Base-by-base conservation (phyloP, 148 eudicot species). In the Persicaria maculosa region DNA sequence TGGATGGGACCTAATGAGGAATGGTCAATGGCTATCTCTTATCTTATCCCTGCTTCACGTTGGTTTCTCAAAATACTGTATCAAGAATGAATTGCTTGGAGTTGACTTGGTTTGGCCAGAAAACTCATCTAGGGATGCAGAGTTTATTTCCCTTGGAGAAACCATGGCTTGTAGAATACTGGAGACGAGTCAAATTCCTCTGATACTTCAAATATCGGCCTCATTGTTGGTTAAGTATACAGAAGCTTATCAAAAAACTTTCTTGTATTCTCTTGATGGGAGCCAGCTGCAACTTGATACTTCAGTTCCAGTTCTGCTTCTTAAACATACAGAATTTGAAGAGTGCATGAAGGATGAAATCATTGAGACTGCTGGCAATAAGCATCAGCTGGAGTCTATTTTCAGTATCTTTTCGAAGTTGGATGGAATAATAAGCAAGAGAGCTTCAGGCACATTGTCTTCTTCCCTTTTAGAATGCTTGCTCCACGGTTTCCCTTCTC, bases 401-500 rank as follows among this genome's bases (percentile, higher is more conserved):
- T 85, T 75, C 78, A 86, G 80, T 55, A 85, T 93, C 78, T 78
- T 86, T 59, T 72, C 77, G 8, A 88, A 86, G 82, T 72, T 88
- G 68, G 88, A 84, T 72, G 78, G 58, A 75, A 83, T 79, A 57
- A 67, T 86, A 54, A 81, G 80, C 75, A 89, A 84, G 77, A 82
- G 83, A 75, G 85, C 91, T 80, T 80, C 90, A 15, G 93, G 90
- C 58, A 59, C 81, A 45, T 77, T 80, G 59, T 82, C 87, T 58
- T 82, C 81, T 73, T 76, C 81, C 48, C 88, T 83, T 70, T 87
- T 92, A 83, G 97, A 96, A 85, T 73, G 88, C 78, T 67, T 84
- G 74, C 79, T 96, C 77, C 97, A 96, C 87, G 97, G 99, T 68
- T 89, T 96, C 85, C 97, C 99, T 15, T 84, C 85, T 69, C 81